Base-by-base conservation (phyloP, 1,139 yeast species). In the Pneumocystis jirovecii region DNA sequence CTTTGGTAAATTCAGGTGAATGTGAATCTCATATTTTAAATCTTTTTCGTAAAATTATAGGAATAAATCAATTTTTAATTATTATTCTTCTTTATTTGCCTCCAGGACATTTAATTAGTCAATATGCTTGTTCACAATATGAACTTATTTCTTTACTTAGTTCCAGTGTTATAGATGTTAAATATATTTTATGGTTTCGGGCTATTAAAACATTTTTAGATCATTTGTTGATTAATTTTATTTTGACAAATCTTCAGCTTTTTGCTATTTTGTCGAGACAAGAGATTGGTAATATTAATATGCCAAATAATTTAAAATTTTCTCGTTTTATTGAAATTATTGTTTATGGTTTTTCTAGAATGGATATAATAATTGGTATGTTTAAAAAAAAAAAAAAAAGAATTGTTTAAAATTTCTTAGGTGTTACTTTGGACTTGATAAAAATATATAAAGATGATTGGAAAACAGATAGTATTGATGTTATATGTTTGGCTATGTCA, bases 101-200 rank as follows among this genome's bases (percentile, higher is more conserved):
- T 50, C 57, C 57, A 10, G 57, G 21, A 25, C 57, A 50, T 25
- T 15, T 50, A 17, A 31, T 50, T 50, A 50, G 12, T 50, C 57
- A 50, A 50, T 50, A 50, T 25, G 34, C 34, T 3, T 50, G 57
- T 15, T 50, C 57, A 6, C 57, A 50, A 25, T 50, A 50, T 50
- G 57, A 50, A 50, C 21, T 50, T 50, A 50, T 50, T 50, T 50
- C 57, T 50, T 50, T 50, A 50, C 57, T 50, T 50, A 50, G 57
- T 50, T 50, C 57, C 25, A 50, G 57, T 25, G 31, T 50, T 50
- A 25, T 50, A 50, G 57, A 50, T 50, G n/a, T 50, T 50, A 50
- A 50, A 50, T 50, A 50, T 50, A 50, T 50, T 25, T 50, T 21
- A 50, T 50, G 57, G 57, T 50, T 50, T 50, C 57, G 10, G 10